These are phyloP conservation scores for Papiliotrema laurentii DNA, from an alignment of 1,284 basidiomycete genomes.

Conservation along the genomic window DNA sequence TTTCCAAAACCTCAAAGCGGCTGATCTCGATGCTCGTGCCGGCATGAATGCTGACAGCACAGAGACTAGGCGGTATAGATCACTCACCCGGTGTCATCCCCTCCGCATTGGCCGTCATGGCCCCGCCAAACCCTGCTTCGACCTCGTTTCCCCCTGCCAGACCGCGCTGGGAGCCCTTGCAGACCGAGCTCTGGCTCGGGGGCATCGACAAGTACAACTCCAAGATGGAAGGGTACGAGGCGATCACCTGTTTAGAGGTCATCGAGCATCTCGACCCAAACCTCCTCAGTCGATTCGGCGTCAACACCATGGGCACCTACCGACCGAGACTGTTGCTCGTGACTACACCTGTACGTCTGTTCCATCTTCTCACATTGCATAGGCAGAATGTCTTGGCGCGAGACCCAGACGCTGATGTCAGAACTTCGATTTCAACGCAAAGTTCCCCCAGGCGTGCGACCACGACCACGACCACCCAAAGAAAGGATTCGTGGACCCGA, in stretches of 20 bases:
- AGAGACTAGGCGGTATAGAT: conserved; percentile 47
- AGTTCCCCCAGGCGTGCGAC: conserved; percentile 64
- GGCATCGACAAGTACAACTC: conserved; percentile 71
- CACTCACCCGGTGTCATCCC: conserved; percentile 37
- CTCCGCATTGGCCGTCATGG: conserved; percentile 30
- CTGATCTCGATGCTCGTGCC: not conserved
- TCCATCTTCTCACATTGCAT: not conserved
- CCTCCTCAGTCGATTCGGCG: conserved; percentile 70
- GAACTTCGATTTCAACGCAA: conserved; percentile 66
- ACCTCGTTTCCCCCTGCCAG: conserved; percentile 12
- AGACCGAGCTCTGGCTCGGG: conserved; percentile 74
- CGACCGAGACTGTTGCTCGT: conserved; percentile 72
- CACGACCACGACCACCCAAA: conserved; percentile 34
- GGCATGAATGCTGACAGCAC: not conserved
- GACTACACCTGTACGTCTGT: conserved; percentile 68
- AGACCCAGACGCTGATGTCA: conserved; percentile 5
- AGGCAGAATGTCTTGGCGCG: not conserved
- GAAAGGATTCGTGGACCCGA: conserved; percentile 68
- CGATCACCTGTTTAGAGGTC: conserved; percentile 83
- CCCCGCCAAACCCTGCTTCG: conserved; percentile 20
- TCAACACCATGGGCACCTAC: conserved; percentile 75
- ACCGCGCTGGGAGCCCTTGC: conserved; percentile 68
- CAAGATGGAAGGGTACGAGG: conserved; percentile 67
- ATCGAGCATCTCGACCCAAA: conserved; percentile 79
- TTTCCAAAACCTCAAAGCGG: not conserved